phyloP scores from a whole-genome alignment of 306 rosid species.

The Vicia sativa region DNA sequence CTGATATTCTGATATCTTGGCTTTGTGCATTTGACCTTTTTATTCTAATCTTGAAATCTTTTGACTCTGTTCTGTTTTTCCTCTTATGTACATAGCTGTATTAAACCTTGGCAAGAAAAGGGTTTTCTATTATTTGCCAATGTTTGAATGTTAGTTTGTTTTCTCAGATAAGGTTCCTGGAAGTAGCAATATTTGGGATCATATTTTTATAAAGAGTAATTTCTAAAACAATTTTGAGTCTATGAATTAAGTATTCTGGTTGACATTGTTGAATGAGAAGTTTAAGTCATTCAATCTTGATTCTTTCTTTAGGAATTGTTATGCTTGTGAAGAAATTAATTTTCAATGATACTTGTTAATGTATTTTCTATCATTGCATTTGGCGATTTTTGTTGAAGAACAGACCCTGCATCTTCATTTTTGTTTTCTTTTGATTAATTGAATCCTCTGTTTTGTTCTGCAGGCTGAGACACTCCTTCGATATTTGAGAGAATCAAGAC shows the following conservation, averaged over 20 bases:
- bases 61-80: constrained; percentile 18
- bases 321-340: background rate
- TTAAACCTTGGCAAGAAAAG: background rate
- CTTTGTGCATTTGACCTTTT: background rate
- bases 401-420: background rate
- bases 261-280: background rate
- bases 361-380: constrained; percentile 1
- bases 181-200: constrained; percentile 3
- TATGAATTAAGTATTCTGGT: background rate
- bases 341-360: constrained; percentile 9
- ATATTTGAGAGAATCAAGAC: constrained; percentile 93
- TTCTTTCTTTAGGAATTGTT: background rate
- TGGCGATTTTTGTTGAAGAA: constrained; percentile 8
- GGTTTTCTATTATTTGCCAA: background rate
- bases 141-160: constrained; percentile 5
- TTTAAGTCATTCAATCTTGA: background rate
- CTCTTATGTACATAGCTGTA: background rate
- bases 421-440: background rate
- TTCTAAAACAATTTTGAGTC: background rate
- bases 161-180: background rate
- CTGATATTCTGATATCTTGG: constrained; percentile 3
- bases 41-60: background rate
- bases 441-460: constrained; percentile 41
- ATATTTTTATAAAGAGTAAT: background rate
- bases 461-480: constrained; percentile 98